These are phyloP conservation scores for Russula abietina DNA, from an alignment of 768 basidiomycete species.

Conservation along the genomic window DNA sequence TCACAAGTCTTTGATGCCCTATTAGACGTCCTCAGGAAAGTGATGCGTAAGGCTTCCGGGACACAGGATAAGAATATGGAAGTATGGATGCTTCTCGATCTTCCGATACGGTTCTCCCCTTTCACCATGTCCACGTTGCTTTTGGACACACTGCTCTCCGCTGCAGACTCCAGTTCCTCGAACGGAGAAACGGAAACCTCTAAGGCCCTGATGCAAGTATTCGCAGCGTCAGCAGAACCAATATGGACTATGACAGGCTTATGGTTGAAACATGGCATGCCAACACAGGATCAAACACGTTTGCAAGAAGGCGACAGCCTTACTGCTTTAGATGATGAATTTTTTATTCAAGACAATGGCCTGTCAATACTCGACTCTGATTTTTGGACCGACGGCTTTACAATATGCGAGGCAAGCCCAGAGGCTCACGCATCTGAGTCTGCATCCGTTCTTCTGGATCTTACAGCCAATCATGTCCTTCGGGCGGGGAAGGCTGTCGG, in stretches of 20 bases:
- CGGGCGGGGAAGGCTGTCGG: slow-evolving; percentile 74
- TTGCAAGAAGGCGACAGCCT: slow-evolving; percentile 11
- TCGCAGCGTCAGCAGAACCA: slow-evolving; percentile 58
- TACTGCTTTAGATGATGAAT: slow-evolving; percentile 55
- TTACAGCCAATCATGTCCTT: slow-evolving; percentile 53
- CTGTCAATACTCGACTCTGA: slow-evolving; percentile 54
- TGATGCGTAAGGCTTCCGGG: slow-evolving; percentile 30
- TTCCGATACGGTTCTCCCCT: slow-evolving; percentile 40
- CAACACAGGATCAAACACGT: slow-evolving; percentile 30
- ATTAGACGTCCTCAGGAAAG: slow-evolving; percentile 40
- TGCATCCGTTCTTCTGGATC: slow-evolving; percentile 57
- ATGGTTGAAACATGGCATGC: slow-evolving; percentile 75
- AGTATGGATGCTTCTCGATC: slow-evolving; percentile 39
- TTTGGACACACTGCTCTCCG: slow-evolving; percentile 56
- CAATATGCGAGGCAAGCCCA: slow-evolving; percentile 42
- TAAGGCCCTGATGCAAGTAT: slow-evolving; percentile 54
- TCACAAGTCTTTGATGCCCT: slow-evolving; percentile 53
- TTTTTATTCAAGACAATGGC: slow-evolving; percentile 73
- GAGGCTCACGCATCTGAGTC: slow-evolving; percentile 29
- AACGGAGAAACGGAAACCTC: slow-evolving; percentile 52
- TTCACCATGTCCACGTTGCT: slow-evolving; percentile 51
- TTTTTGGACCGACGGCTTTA: slow-evolving; percentile 73
- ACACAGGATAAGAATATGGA: slow-evolving; percentile 29
- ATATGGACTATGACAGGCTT: slow-evolving; percentile 65
- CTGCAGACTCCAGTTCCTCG: slow-evolving; percentile 52